phyloP scores from a whole-genome alignment of 2,329 filamentous ascomycete species.

The Fusarium sp. region DNA sequence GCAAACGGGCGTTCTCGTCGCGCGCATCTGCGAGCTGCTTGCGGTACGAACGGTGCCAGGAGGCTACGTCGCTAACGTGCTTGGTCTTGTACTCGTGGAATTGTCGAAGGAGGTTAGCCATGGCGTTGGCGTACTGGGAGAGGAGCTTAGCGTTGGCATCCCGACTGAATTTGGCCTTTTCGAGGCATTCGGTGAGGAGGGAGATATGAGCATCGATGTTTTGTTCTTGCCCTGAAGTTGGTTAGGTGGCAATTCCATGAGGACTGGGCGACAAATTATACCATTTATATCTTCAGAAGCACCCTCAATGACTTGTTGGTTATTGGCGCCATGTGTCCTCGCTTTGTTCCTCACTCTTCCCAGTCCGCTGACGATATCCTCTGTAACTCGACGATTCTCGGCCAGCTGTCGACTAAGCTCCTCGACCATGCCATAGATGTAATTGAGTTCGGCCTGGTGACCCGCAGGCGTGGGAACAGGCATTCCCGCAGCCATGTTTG shows the following conservation, averaged over 20 bases:
- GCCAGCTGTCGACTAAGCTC: constrained; percentile 73
- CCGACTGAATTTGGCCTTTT: constrained; percentile 70
- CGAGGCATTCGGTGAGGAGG: constrained; percentile 71
- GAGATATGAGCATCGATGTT: constrained; percentile 73
- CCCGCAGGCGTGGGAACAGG: constrained; percentile 73
- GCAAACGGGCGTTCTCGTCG: constrained; percentile 71
- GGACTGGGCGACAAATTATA: constrained; percentile 48
- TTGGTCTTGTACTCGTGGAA: constrained; percentile 75
- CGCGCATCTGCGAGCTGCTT: constrained; percentile 74
- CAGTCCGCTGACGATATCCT: constrained; percentile 73
- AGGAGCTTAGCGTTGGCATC: constrained; percentile 71
- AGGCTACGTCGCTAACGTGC: constrained; percentile 70
- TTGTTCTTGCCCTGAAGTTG: constrained; percentile 63
- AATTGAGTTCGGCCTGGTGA: constrained; percentile 76
- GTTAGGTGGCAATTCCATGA: constrained; percentile 1
- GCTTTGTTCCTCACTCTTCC: constrained; percentile 71
- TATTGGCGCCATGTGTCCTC: constrained; percentile 63
- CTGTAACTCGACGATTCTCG: constrained; percentile 71
- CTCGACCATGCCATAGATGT: constrained; percentile 77
- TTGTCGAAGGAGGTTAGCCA: constrained; percentile 70
- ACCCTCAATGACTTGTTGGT: constrained; percentile 69
- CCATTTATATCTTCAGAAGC: constrained; percentile 69
- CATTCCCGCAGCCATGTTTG: constrained; percentile 61
- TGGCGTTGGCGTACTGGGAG: constrained; percentile 68
- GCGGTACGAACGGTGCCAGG: constrained; percentile 76